phyloP scores from a whole-genome alignment of 179 eudicot genomes.

The Beta lomatogona region DNA sequence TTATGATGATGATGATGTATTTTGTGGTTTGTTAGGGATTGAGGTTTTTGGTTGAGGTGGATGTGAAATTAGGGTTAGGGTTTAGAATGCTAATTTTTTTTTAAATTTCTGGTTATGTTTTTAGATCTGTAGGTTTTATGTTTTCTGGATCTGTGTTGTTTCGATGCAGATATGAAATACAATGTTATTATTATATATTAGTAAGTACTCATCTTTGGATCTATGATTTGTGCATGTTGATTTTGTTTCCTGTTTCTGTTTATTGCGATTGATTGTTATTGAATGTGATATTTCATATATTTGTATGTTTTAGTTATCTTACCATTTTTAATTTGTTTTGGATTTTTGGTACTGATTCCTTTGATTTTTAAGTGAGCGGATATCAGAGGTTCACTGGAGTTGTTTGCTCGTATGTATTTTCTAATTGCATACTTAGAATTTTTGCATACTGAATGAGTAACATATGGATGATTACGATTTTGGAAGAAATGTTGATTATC shows the following conservation, averaged over 20 bases:
- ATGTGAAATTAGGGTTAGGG: constrained; percentile 15
- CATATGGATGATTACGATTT: too few species aligned
- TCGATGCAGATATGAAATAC: constrained; percentile 10
- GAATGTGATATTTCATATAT: background rate
- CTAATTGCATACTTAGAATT: too few species aligned
- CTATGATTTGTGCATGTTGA: background rate
- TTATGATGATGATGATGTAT: background rate
- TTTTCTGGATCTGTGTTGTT: constrained; percentile 1
- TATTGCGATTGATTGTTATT: too few species aligned
- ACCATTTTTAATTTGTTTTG: too few species aligned
- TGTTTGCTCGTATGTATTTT: too few species aligned
- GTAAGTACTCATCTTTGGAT: background rate
- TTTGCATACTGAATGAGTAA: too few species aligned
- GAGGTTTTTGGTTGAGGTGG: constrained; percentile 1
- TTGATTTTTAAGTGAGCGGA: too few species aligned
- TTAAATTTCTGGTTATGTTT: too few species aligned
- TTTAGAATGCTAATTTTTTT: background rate
- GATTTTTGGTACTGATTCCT: too few species aligned
- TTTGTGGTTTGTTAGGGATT: constrained; percentile 16
- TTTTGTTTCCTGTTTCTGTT: background rate
- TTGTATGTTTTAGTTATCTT: too few species aligned
- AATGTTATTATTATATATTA: background rate
- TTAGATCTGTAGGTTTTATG: background rate
- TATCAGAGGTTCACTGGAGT: too few species aligned
- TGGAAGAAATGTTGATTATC: too few species aligned